These are phyloP conservation scores for Trifolium dubium DNA, from an alignment of 306 rosid species.

Conservation along the genomic window DNA sequence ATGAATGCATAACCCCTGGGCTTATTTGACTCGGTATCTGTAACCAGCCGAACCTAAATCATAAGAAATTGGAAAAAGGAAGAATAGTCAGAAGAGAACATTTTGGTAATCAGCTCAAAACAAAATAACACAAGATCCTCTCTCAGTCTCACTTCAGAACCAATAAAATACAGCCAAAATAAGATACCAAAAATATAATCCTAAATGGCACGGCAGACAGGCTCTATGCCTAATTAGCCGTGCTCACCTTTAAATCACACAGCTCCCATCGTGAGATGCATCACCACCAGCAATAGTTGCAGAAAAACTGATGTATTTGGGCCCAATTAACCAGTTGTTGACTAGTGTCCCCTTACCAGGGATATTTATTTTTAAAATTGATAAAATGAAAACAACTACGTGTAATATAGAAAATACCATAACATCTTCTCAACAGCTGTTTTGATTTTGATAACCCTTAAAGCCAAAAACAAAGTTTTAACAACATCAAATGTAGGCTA, in stretches of 20 bases:
- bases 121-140: slow-evolving; percentile 33
- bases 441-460: slow-evolving; percentile 66
- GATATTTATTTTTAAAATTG: slow-evolving; percentile 54
- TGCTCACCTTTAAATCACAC: slow-evolving; percentile 98
- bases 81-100: slow-evolving; percentile 42
- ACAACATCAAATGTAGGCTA: slow-evolving; percentile 66
- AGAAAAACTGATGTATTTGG: slow-evolving; percentile 85
- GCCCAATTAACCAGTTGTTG: slow-evolving; percentile 83
- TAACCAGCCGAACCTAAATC: slow-evolving; percentile 79
- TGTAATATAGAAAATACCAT: slow-evolving; percentile 72
- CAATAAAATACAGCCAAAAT: slow-evolving; percentile 32
- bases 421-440: slow-evolving; percentile 72
- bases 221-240: slow-evolving; percentile 99
- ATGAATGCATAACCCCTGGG: slow-evolving; percentile 96
- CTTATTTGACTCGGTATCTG: slow-evolving; percentile 73
- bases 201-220: slow-evolving; percentile 99
- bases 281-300: slow-evolving; percentile 98
- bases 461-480: slow-evolving; percentile 71
- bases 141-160: slow-evolving; percentile 40
- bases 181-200: slow-evolving; percentile 54
- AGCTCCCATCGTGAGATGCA: slow-evolving; percentile 93
- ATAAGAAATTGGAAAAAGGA: slow-evolving; percentile 30
- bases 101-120: slow-evolving; percentile 38
- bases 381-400: slow-evolving; percentile 51
- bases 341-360: slow-evolving; percentile 99